Evolutionary conservation across 108 stramenopile species (phyloP).

Genomic region (Pseudonitzschia pungens): DNA sequence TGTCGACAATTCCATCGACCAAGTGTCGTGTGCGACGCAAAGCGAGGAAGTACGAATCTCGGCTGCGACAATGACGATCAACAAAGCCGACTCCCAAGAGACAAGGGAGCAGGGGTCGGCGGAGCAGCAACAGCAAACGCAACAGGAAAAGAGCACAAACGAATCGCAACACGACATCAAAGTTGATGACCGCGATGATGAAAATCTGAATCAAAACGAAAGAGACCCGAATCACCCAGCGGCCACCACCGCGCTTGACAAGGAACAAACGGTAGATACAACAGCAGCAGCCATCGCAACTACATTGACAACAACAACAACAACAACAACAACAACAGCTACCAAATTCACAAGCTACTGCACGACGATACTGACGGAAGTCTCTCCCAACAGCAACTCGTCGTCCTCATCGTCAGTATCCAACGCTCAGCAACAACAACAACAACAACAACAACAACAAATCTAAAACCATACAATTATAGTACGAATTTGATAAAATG

Average conservation of each 20-base stretch:
- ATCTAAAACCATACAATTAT: too few relatives aligned
- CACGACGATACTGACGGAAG: not conserved
- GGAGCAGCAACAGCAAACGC: too few relatives aligned
- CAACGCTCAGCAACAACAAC: not conserved
- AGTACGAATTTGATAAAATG: too few relatives aligned
- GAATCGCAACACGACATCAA: not conserved
- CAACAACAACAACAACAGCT: not conserved
- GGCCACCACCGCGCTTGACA: not conserved
- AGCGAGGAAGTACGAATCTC: too few relatives aligned
- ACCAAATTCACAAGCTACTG: too few relatives aligned
- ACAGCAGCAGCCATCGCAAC: not conserved
- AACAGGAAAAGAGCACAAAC: not conserved
- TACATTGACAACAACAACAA: not conserved
- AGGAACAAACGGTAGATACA: not conserved
- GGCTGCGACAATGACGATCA: too few relatives aligned
- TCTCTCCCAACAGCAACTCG: not conserved
- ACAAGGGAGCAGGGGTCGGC: too few relatives aligned
- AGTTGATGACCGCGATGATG: not conserved
- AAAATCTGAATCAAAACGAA: not conserved
- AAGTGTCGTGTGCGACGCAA: too few relatives aligned
- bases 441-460: too few relatives aligned
- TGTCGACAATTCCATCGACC: too few relatives aligned
- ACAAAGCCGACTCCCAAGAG: too few relatives aligned
- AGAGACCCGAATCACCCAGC: not conserved
- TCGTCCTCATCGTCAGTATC: not conserved